Evolutionary conservation across 2,329 filamentous ascomycete species (phyloP), one percentile per base, ranked within the genome.

Genomic region (Fusarium succisae): DNA sequence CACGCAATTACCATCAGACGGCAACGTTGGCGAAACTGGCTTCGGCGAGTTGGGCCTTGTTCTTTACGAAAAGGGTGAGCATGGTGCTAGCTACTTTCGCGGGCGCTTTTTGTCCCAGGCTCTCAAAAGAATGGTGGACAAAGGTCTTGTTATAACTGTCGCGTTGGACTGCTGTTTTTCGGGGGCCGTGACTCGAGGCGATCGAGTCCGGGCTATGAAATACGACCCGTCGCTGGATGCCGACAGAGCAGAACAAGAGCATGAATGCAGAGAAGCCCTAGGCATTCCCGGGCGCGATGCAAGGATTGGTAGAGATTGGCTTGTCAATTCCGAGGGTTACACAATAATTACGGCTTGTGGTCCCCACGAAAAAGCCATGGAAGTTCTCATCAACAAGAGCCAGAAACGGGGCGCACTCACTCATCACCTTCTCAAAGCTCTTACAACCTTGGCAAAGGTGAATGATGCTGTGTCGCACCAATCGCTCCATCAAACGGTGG

Each of bases 231-330:
- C 13, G 2, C 32, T 53, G 4, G 50, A 53, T 8, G 0, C 0
- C 6, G 5, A 37, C 32, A 5, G 32, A 4, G 9, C n/a, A 5
- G 18, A 26, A 8, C 30, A 26, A 10, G 50, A 53, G 18, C n/a
- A 3, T 17, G n/a, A 26, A 37, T 53, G 13, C n/a, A 53, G 2
- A 6, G n/a, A 15, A 0, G 7, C 18, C 2, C 18, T 53, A 0
- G 32, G 50, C 1, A 17, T 53, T 1, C n/a, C 32, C 0, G 32
- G 13, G 6, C 17, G 50, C 1, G 32, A 53, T 26, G 50, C 3
- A 6, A 53, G n/a, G 0, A 26, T 53, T 20, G 32, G 5, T 0
- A 5, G n/a, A 37, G 50, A 53, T 20, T 53, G 50, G 30, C 32
- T 53, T 24, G 32, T 53, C 7, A 53, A 37, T 22, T n/a, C 32